Conservation (phyloP, 83 land plant species). For the Picea mariana region DNA sequence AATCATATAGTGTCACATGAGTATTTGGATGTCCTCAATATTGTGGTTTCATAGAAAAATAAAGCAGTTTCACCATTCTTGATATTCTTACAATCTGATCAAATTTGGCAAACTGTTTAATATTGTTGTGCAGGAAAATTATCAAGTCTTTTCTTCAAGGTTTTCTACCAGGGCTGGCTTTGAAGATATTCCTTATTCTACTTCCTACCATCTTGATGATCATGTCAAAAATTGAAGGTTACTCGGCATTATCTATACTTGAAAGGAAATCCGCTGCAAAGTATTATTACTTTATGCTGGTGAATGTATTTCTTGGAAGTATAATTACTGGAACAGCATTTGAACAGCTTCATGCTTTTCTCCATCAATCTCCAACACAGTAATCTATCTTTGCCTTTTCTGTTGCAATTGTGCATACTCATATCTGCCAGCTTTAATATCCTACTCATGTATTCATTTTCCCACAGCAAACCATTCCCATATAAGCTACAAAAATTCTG, state of each 20-base stretch:
- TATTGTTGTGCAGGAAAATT: conserved; percentile 37
- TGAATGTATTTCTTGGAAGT: conserved; percentile 36
- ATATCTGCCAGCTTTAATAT: no score
- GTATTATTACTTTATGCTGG: conserved; percentile 60
- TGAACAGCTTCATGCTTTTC: conserved; percentile 52
- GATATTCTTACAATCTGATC: no score
- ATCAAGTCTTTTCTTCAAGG: conserved; percentile 72
- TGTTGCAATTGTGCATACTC: neutral
- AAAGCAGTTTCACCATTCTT: no score
- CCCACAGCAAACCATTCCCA: no score
- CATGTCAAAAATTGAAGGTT: conserved; percentile 69
- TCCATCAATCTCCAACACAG: conserved; percentile 51
- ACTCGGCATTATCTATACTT: conserved; percentile 41
- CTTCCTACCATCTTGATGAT: conserved; percentile 59
- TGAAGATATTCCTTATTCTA: conserved; percentile 52
- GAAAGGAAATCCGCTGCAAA: conserved; percentile 63
- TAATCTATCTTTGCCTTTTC: conserved; percentile 19
- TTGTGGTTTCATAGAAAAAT: no score
- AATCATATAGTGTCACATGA: no score
- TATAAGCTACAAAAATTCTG: no score
- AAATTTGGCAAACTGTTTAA: no score
- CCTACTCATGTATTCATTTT: no score
- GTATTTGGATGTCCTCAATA: no score
- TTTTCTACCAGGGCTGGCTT: conserved; percentile 69
- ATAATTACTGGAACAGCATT: conserved; percentile 67